These are phyloP conservation scores for Pezicula neosporulosa DNA, from an alignment of 2,329 filamentous ascomycete species.

Conservation along the genomic window DNA sequence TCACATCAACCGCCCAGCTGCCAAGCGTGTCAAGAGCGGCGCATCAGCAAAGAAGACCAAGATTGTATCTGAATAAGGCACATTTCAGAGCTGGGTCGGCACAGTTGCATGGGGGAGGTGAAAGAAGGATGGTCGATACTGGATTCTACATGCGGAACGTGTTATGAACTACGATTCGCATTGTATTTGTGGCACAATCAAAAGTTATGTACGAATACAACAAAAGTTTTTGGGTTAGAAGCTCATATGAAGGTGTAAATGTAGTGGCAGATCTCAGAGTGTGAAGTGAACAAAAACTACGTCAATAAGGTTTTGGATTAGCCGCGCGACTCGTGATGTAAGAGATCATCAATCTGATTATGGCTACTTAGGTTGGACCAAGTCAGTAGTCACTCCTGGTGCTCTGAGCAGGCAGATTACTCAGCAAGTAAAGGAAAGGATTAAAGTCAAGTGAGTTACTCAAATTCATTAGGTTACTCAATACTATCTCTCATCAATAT, in stretches of 20 bases:
- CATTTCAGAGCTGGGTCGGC: background rate
- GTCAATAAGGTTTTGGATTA: too few species aligned
- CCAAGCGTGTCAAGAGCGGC: constrained; percentile 61
- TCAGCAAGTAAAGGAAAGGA: background rate
- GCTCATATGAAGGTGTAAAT: background rate
- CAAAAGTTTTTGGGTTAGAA: constrained; percentile 2
- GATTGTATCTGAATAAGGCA: constrained; percentile 8
- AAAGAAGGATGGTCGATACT: background rate
- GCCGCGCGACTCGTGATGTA: too few species aligned
- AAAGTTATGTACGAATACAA: constrained; percentile 2
- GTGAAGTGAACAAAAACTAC: too few species aligned
- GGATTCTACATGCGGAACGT: background rate
- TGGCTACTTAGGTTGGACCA: background rate
- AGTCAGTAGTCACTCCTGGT: too few species aligned
- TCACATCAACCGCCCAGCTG: constrained; percentile 83
- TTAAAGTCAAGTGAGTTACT: background rate
- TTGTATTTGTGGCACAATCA: background rate
- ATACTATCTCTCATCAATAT: background rate
- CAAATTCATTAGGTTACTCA: background rate
- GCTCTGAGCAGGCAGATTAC: too few species aligned
- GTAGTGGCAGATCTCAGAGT: background rate
- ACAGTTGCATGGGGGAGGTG: background rate
- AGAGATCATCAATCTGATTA: background rate
- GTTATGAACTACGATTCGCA: background rate
- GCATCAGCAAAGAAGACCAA: constrained; percentile 20